These are phyloP conservation scores for Cordyceps cicadae DNA, from an alignment of 2,329 filamentous ascomycete species.

Conservation along the genomic window DNA sequence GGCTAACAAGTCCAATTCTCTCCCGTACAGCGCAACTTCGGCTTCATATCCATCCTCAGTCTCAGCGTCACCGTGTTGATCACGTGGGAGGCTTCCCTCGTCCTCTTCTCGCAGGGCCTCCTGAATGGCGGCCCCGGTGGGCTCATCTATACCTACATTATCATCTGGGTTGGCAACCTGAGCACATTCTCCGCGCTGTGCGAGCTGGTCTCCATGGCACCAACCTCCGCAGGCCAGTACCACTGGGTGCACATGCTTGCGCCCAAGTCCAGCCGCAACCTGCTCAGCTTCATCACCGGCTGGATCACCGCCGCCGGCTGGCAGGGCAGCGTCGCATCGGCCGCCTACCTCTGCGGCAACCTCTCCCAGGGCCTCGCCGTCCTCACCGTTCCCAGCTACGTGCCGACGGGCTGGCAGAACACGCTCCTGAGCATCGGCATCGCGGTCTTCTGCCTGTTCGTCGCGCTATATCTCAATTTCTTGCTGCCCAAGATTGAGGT, in stretches of 20 bases:
- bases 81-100: conserved; percentile 36
- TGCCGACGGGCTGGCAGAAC: conserved; percentile 5
- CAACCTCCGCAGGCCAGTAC: conserved; percentile 46
- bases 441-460: background rate
- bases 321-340: conserved; percentile 20
- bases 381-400: background rate
- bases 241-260: conserved; percentile 46
- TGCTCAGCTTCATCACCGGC: conserved; percentile 21
- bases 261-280: conserved; percentile 35
- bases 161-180: conserved; percentile 34
- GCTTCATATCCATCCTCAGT: conserved; percentile 35
- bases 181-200: conserved; percentile 24
- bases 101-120: conserved; percentile 20
- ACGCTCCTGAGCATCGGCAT: conserved; percentile 7
- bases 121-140: conserved; percentile 40
- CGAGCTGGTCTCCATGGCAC: conserved; percentile 33
- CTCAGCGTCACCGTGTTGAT: conserved; percentile 38
- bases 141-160: conserved; percentile 40
- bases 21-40: conserved; percentile 30
- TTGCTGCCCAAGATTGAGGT: conserved; percentile 12
- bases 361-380: background rate
- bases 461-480: background rate
- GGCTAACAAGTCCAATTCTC: background rate
- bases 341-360: conserved; percentile 2
- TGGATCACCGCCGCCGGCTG: conserved; percentile 22